Evolutionary conservation across 805 yeast species (phyloP).

Genomic region (Candida quercuum): DNA sequence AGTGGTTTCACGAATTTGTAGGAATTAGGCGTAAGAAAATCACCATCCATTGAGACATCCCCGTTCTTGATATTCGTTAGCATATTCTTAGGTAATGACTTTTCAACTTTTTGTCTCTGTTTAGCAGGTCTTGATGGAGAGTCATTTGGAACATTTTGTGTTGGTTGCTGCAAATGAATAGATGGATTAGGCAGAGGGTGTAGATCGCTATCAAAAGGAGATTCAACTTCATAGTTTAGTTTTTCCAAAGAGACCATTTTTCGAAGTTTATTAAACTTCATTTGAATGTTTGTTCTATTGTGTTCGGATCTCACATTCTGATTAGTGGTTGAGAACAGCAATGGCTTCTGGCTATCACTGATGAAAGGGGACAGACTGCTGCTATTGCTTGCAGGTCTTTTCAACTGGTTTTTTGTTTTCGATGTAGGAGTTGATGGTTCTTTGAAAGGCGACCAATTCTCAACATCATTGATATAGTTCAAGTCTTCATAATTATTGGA

Average conservation of each 20-base stretch:
- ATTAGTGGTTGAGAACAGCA: constrained; percentile 14
- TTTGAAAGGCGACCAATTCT: constrained; percentile 27
- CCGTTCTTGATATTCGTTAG: constrained; percentile 7
- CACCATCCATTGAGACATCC: constrained; percentile 8
- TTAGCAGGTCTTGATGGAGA: constrained; percentile 30
- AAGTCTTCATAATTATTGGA: constrained; percentile 15
- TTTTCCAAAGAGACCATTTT: constrained; percentile 23
- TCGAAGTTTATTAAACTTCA: constrained; percentile 24
- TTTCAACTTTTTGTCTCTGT: constrained; percentile 20
- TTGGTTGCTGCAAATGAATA: constrained; percentile 12
- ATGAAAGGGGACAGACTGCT: constrained; percentile 24
- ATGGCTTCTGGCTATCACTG: constrained; percentile 20
- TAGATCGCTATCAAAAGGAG: constrained; percentile 18
- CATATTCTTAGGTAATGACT: constrained; percentile 6
- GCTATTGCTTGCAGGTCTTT: constrained; percentile 25
- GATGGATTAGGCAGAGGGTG: constrained; percentile 25
- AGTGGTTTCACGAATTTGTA: constrained; percentile 76
- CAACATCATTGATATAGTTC: constrained; percentile 20
- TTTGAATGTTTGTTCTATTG: constrained; percentile 24
- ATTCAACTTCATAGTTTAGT: constrained; percentile 12
- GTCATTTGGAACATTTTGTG: constrained; percentile 20
- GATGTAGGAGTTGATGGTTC: constrained; percentile 23
- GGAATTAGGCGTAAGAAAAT: constrained; percentile 45
- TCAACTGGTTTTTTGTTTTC: constrained; percentile 12
- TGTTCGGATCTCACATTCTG: constrained; percentile 19